Evolutionary conservation across 371 early-diverging fungal genomes (phyloP), one percentile per base, ranked within the genome.

Genomic region (Smittium culicis): DNA sequence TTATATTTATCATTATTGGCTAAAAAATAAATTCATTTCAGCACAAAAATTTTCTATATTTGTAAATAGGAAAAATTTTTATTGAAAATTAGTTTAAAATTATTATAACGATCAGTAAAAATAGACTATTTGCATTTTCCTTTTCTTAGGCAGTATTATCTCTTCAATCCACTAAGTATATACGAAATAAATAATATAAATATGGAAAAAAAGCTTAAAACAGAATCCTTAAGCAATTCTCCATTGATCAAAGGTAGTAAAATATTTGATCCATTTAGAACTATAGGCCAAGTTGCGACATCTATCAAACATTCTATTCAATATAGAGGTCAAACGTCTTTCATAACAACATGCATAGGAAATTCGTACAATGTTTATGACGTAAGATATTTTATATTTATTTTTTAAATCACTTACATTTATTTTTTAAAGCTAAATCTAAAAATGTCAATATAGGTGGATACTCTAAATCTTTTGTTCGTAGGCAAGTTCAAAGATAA

Each of bases 321-420:
- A 78, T 80, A 83, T 58, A 79, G 84, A 57, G 96, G 96, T 0
- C 79, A 86, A 55, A 80, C 83, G 17, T 84, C 83, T 63, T 91
- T 90, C 68, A 72, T 93, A 57, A 92, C 93, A 1, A 86, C 92
- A 16, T 83, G 86, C 33, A 85, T 94, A 35, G 95, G 93, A 8
- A 78, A 81, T 61, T 86, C 86, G 63, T 96, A 88, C 75, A 93
- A 95, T 57, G 84, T 92, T 1, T 95, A 89, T 73, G 87, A 92
- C 66, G 84, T 60, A 60, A 60, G 60, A 5, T 11, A 20, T 34
- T 60, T 60, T n/a, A n/a, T n/a, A n/a, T n/a, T n/a, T n/a, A n/a
- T n/a, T n/a, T n/a, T n/a, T n/a, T 1, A 32, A 20, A 20, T 27
- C 62, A 29, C 65, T 61, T 65, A 67, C 33, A 54, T 62, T 58